Conservation (phyloP, 2,329 filamentous ascomycete genomes). For the Hypocrella siamensis region DNA sequence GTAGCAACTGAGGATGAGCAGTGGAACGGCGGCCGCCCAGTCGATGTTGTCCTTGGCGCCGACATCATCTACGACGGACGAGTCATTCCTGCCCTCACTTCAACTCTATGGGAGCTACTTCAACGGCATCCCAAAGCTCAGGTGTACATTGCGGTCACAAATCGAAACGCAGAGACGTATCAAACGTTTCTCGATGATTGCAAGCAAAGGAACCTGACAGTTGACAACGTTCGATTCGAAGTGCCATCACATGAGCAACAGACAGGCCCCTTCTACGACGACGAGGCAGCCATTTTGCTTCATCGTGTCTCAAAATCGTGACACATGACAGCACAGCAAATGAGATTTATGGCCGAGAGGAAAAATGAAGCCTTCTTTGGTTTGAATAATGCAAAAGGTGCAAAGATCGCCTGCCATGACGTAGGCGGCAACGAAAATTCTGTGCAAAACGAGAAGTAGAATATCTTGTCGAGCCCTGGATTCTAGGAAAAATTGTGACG, state of each 20-base stretch:
- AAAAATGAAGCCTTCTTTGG: too few species aligned
- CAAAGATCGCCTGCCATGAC: too few species aligned
- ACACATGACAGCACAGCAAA: too few species aligned
- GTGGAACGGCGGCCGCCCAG: constrained; percentile 28
- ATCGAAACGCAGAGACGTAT: constrained; percentile 57
- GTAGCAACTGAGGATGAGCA: constrained; percentile 38
- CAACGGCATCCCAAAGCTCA: constrained; percentile 36
- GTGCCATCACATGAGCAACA: constrained; percentile 26
- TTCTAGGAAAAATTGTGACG: too few species aligned
- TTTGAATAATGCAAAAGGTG: too few species aligned
- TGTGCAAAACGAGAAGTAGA: too few species aligned
- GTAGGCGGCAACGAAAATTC: too few species aligned
- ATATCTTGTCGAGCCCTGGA: too few species aligned
- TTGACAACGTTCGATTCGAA: constrained; percentile 26
- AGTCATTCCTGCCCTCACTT: constrained; percentile 46
- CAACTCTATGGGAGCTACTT: constrained; percentile 48
- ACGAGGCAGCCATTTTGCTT: constrained; percentile 42
- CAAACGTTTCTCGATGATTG: constrained; percentile 46
- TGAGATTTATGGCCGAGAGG: too few species aligned
- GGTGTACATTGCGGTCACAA: constrained; percentile 53
- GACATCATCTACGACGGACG: constrained; percentile 63
- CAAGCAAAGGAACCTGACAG: constrained; percentile 25
- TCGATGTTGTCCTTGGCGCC: constrained; percentile 57
- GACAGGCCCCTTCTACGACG: constrained; percentile 48
- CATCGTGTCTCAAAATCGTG: constrained; percentile 13